Evolutionary conservation across 1,139 yeast genomes (phyloP).

Genomic region (Kluyveromyces sp.): DNA sequence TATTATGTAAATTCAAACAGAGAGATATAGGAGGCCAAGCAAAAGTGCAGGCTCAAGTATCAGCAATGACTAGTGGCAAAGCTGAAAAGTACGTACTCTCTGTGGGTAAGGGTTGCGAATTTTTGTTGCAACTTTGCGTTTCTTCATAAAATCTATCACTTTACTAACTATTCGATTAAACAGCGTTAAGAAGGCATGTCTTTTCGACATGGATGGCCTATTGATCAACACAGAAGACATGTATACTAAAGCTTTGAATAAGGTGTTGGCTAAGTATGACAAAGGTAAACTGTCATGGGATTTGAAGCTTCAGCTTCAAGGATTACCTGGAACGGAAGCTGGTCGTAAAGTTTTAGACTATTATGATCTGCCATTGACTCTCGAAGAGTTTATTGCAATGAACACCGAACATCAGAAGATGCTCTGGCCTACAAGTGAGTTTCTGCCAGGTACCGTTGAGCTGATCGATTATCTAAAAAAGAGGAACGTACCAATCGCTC

Average conservation of each 20-base stretch:
- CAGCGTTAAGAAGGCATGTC: slow-evolving; percentile 63
- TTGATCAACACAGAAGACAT: slow-evolving; percentile 85
- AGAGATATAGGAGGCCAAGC: no score
- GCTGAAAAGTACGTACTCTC: no score
- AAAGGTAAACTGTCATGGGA: slow-evolving; percentile 87
- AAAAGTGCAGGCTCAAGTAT: not conserved
- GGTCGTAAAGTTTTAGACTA: slow-evolving; percentile 58
- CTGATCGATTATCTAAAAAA: slow-evolving; percentile 47
- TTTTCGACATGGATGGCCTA: slow-evolving; percentile 95
- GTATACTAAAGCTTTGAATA: slow-evolving; percentile 70
- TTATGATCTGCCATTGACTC: slow-evolving; percentile 59
- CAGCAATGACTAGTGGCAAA: not conserved
- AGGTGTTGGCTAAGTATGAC: slow-evolving; percentile 56
- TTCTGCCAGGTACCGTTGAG: slow-evolving; percentile 81
- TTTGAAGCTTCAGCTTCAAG: slow-evolving; percentile 77
- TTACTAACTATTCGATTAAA: no score
- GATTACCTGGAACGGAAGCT: slow-evolving; percentile 77
- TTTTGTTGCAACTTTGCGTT: no score
- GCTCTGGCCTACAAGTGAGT: slow-evolving; percentile 57
- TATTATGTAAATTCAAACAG: no score
- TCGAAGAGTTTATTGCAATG: slow-evolving; percentile 49
- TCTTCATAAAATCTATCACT: no score
- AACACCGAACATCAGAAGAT: slow-evolving; percentile 49
- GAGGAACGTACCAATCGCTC: slow-evolving; percentile 65
- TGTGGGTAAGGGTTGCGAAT: no score